These are phyloP conservation scores for Pistacia integerrima DNA, from an alignment of 345 rosid species.

Conservation along the genomic window DNA sequence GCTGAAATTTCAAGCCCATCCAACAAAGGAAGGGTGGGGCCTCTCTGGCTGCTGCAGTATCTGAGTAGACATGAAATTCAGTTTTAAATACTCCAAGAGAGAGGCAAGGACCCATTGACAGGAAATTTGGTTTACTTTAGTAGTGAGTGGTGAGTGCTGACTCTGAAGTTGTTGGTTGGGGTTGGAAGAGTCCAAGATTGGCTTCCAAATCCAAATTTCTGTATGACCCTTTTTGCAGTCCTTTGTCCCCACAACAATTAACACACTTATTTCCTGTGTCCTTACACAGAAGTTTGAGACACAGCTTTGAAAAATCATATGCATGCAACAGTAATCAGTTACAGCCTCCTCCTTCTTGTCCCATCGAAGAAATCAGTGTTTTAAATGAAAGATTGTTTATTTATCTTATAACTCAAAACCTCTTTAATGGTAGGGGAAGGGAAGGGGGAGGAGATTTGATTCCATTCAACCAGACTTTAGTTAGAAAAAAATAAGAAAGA, in stretches of 20 bases:
- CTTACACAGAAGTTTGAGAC: not conserved
- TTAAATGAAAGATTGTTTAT: no score
- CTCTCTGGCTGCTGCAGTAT: not conserved
- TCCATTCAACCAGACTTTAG: not conserved
- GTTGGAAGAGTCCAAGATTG: constrained; percentile 1
- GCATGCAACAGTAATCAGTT: not conserved
- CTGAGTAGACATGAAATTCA: constrained; percentile 18
- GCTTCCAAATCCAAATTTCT: not conserved
- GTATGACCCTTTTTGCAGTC: not conserved
- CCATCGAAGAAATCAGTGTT: no score
- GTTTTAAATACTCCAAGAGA: not conserved
- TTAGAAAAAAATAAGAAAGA: not conserved
- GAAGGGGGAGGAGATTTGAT: not conserved
- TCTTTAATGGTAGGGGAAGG: no score
- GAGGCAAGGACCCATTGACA: constrained; percentile 18
- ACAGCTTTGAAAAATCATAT: not conserved
- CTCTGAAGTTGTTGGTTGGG: not conserved
- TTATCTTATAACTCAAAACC: no score
- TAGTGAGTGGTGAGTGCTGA: not conserved
- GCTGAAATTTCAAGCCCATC: not conserved
- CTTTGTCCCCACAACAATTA: constrained; percentile 2
- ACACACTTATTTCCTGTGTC: not conserved
- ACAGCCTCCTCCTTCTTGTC: no score
- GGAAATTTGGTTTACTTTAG: not conserved
- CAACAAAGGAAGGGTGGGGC: constrained; percentile 1